A percentile compares a stretch with the other conserved stretches of the same genome.
These are phyloP conservation scores for Trichophaea hybrida DNA, from an alignment of 2,329 filamentous ascomycete genomes.

Conservation along the genomic window DNA sequence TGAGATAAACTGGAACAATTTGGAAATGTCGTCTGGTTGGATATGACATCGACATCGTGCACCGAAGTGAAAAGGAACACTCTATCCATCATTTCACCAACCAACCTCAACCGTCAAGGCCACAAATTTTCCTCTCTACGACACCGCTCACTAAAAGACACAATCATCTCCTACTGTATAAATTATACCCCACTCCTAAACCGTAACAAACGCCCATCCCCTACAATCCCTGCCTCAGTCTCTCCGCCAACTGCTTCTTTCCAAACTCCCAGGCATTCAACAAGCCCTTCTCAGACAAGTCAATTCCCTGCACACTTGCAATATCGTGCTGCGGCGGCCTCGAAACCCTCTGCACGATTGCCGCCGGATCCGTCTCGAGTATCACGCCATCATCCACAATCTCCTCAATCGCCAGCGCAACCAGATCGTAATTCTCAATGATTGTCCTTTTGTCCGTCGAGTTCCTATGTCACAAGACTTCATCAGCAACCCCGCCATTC, in stretches of 20 bases:
- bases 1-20: no score
- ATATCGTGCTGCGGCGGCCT: slow-evolving; percentile 82
- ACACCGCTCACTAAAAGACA: no score
- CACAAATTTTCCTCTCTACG: no score
- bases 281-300: slow-evolving; percentile 24
- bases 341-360: slow-evolving; percentile 84
- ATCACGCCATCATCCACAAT: slow-evolving; percentile 93
- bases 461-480: slow-evolving; percentile 44
- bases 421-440: slow-evolving; percentile 95
- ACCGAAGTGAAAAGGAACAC: no score
- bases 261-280: slow-evolving; percentile 27
- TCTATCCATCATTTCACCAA: no score
- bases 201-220: not conserved
- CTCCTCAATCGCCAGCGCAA: slow-evolving; percentile 87
- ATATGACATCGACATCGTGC: no score
- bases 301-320: slow-evolving; percentile 30
- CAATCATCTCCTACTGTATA: no score
- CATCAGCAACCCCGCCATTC: not conserved
- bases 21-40: no score
- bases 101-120: no score
- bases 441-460: slow-evolving; percentile 95
- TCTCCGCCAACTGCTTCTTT: slow-evolving; percentile 24
- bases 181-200: no score
- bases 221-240: slow-evolving; percentile 23
- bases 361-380: slow-evolving; percentile 89